Evolutionary conservation across 768 basidiomycete species (phyloP).

Genomic region (Boletus rex-veris): DNA sequence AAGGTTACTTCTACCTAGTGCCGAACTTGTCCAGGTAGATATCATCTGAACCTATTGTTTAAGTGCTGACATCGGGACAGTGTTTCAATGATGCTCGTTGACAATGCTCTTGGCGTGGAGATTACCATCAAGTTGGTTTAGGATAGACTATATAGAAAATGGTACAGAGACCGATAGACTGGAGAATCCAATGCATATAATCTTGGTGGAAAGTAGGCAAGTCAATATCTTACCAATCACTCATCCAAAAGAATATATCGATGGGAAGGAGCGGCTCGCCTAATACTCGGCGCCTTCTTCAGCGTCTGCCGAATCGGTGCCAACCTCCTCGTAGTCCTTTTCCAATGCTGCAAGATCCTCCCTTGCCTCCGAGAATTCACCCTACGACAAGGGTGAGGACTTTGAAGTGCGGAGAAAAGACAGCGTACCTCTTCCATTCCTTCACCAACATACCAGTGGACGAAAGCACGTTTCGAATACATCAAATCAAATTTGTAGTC

Average conservation of each 20-base stretch:
- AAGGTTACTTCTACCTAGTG: conserved; percentile 51
- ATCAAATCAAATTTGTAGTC: conserved; percentile 99
- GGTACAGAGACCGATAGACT: background rate
- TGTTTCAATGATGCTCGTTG: conserved; percentile 28
- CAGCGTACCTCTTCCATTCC: conserved; percentile 89
- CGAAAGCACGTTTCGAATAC: conserved; percentile 93
- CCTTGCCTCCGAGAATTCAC: conserved; percentile 97
- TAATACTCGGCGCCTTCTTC: conserved; percentile 59
- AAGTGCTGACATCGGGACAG: conserved; percentile 11
- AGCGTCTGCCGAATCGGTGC: conserved; percentile 69
- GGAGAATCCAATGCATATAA: background rate
- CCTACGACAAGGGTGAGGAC: conserved; percentile 37
- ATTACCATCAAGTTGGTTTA: conserved; percentile 16
- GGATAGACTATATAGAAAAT: background rate
- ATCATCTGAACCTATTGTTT: background rate
- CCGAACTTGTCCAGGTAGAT: conserved; percentile 65
- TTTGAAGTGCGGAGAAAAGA: conserved; percentile 1
- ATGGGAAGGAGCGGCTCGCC: conserved; percentile 3
- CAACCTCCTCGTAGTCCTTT: conserved; percentile 92
- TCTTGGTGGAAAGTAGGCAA: background rate
- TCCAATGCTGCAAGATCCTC: conserved; percentile 98
- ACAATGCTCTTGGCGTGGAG: conserved; percentile 39
- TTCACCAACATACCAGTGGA: conserved; percentile 96
- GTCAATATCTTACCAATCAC: conserved; percentile 6
- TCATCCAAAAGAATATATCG: conserved; percentile 3